Evolutionary conservation across 1,139 yeast genomes (phyloP), one percentile per base, ranked within the genome.

Genomic region (Sugiyamaella sp.): DNA sequence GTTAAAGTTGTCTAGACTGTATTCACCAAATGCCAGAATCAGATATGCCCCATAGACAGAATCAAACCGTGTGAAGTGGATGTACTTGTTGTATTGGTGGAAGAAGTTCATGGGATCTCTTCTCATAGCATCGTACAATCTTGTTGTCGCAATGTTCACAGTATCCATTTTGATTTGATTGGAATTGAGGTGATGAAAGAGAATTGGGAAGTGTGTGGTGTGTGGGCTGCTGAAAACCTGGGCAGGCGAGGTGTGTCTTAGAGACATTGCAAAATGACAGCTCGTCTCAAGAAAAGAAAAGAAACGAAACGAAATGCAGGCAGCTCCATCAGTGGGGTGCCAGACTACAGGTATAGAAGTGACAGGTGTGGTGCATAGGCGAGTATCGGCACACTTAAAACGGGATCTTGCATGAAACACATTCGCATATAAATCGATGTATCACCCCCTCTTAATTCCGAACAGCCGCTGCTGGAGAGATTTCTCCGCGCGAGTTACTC

Each of bases 61-160:
- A 32, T 43, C 47, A 43, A 43, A 43, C 14, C 25, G 17, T 19
- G 47, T 27, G 16, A 43, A 43, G 21, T 43, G 47, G 25, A 43
- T 43, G n/a, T 43, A 17, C 22, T 25, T 29, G 25, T 43, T 43
- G 22, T 17, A 43, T 32, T 32, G 29, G 29, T 17, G 27, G 20
- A 43, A 43, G 21, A 43, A 43, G 27, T 4, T 35, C 25, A 43
- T 29, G 2, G 47, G 47, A 17, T 43, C 39, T 12, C 33, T 35
- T 43, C 32, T 35, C n/a, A 27, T 43, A 12, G 47, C 25, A 6
- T 43, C 38, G 9, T 22, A 3, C 3, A 43, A 17, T 43, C 27
- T 43, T 12, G 19, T 22, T 43, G n/a, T 43, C 19, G 47, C 47
- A 10, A 19, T 19, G 25, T 16, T 17, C 2, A 43, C 38, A 6